phyloP scores from a whole-genome alignment of 2,329 filamentous ascomycete genomes.

The Monosporascus cannonballus region DNA sequence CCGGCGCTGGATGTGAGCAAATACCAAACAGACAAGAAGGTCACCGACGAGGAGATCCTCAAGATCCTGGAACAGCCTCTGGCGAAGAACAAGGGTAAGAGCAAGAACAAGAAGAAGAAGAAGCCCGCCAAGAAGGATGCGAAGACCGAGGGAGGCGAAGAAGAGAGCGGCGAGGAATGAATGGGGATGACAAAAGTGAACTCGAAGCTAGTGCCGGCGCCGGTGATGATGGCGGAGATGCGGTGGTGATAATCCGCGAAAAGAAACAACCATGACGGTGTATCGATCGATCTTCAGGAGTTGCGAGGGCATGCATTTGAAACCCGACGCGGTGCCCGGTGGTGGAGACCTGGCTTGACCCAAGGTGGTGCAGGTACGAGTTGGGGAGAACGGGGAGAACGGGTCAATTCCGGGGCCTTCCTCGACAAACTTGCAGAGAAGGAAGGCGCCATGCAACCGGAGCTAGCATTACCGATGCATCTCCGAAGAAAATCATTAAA shows the following conservation, averaged over 20 bases:
- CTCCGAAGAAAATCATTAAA: background rate
- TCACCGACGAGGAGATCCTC: slow-evolving; percentile 89
- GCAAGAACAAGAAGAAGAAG: slow-evolving; percentile 87
- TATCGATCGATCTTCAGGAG: background rate
- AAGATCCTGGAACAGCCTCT: slow-evolving; percentile 89
- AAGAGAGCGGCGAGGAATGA: background rate
- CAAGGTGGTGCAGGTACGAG: background rate
- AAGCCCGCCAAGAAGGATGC: slow-evolving; percentile 50
- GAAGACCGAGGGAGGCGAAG: slow-evolving; percentile 12
- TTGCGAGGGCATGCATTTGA: background rate
- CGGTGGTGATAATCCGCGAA: background rate
- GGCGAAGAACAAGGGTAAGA: slow-evolving; percentile 81
- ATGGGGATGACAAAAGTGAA: background rate
- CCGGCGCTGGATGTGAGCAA: slow-evolving; percentile 71
- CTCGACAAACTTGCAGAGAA: background rate
- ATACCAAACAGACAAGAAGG: slow-evolving; percentile 95
- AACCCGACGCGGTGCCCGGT: background rate
- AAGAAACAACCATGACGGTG: background rate
- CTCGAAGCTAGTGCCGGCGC: background rate
- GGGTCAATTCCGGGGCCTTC: background rate
- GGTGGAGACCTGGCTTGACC: background rate
- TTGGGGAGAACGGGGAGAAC: background rate
- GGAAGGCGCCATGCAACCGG: background rate
- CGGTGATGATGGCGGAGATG: background rate
- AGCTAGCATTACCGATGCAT: background rate